phyloP scores from a whole-genome alignment of 1,139 yeast genomes.

The Pichia sp. region DNA sequence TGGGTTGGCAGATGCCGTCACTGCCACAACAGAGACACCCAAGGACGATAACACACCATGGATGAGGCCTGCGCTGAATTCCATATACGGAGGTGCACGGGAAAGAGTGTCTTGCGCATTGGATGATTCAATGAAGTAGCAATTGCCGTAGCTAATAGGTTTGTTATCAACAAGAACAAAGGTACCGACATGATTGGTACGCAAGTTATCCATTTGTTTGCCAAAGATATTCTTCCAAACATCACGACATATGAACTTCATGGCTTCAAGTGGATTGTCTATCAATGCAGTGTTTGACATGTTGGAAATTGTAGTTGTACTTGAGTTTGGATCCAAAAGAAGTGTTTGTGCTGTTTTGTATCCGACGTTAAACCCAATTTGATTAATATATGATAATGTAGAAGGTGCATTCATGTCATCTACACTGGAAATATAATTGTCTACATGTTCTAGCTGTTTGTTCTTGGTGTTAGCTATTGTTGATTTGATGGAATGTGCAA shows the following conservation, averaged over 20 bases:
- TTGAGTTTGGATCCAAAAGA: conserved; percentile 2
- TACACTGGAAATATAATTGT: conserved; percentile 21
- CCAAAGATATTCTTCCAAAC: conserved; percentile 76
- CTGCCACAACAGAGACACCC: conserved; percentile 32
- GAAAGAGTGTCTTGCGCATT: conserved; percentile 43
- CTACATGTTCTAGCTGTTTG: neutral
- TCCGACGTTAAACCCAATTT: conserved; percentile 12
- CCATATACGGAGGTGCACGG: conserved; percentile 51
- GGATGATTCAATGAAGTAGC: neutral
- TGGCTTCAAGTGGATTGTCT: conserved; percentile 47
- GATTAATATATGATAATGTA: conserved; percentile 5
- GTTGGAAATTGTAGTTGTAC: conserved; percentile 3
- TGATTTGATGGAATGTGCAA: conserved; percentile 5
- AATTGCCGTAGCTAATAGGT: conserved; percentile 2
- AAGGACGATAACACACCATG: conserved; percentile 70
- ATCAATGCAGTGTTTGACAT: conserved; percentile 5
- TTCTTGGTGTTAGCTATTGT: neutral
- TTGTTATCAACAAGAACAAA: conserved; percentile 69
- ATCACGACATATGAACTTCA: conserved; percentile 90
- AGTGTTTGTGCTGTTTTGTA: conserved; percentile 9
- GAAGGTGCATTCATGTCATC: conserved; percentile 30
- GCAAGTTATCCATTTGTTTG: conserved; percentile 84
- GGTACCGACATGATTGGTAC: conserved; percentile 86
- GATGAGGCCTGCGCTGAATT: conserved; percentile 81
- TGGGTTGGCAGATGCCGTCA: neutral